Base-by-base conservation (phyloP, 2,329 filamentous ascomycete genomes). In the Colletotrichum sojae region DNA sequence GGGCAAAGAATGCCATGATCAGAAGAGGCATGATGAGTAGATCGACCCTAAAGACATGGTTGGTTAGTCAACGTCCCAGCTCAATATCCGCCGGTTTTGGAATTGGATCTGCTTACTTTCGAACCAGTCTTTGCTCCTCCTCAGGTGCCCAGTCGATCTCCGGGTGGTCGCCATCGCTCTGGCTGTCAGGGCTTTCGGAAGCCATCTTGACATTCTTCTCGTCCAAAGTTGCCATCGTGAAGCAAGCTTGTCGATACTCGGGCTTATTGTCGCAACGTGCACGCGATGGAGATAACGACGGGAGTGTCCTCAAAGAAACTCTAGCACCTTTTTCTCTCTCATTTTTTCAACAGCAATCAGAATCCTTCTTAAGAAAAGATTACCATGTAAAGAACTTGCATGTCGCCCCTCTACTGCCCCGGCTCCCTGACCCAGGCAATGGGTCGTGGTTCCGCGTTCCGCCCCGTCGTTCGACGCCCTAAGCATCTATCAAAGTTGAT, bases 1-100 rank as follows among this genome's bases (percentile, higher is more conserved):
- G 80, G 9, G 81, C 82, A 5, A 84, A 81, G 25, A 86, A 81
- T 1, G 81, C 83, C 0, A 86, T 74, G 18, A 83, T 79, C 5
- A 87, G 76, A 0, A 86, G 75, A 0, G 83, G 84, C 49, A 87
- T 80, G 1, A 86, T 79, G 9, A 80, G 79, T 10, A 77, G 71
- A 59, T 86, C 84, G 13, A 84, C 77, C 73, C 83, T 86, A 60
- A 18, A 40, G 27, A n/a, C 12, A 27, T 10, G 25, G 3, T 57
- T 22, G 49, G 55, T 20, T n/a, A 16, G 13, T 43, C 22, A n/a
- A 16, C 15, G 10, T 31, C 5, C 5, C 13, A 16, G 22, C n/a
- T 5, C 39, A 15, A 3, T 4, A 15, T 2, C 31, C 5, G 9
- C 5, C 12, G 6, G 46, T 22, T 5, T 5, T 8, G 8, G 31